phyloP scores from a whole-genome alignment of 768 basidiomycete species.

The Gymnopilus dilepis region DNA sequence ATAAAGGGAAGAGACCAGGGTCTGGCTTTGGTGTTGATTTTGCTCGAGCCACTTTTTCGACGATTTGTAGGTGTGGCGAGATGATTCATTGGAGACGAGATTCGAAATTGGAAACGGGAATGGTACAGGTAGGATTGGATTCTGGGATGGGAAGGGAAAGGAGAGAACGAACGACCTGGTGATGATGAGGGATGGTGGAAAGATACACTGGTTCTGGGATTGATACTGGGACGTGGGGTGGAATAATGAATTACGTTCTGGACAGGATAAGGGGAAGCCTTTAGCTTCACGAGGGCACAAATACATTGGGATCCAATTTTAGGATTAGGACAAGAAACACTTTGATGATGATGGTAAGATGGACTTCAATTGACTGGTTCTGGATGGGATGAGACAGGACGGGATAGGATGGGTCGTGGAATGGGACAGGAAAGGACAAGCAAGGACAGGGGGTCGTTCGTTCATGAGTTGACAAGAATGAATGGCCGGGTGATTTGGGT shows the following conservation, averaged over 20 bases:
- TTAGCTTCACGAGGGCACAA: background rate
- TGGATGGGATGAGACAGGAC: background rate
- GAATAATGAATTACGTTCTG: slow-evolving; percentile 1
- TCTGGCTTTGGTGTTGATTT: too few species aligned
- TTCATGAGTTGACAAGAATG: background rate
- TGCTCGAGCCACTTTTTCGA: too few species aligned
- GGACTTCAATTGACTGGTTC: background rate
- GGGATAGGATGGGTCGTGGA: slow-evolving; percentile 4
- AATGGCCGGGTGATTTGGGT: background rate
- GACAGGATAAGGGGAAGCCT: background rate
- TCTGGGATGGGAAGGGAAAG: too few species aligned
- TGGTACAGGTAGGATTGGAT: background rate
- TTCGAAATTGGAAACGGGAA: slow-evolving; percentile 1
- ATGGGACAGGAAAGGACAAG: background rate
- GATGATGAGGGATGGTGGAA: slow-evolving; percentile 7
- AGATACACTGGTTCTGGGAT: background rate
- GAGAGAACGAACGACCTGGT: slow-evolving; percentile 2
- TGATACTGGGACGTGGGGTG: background rate
- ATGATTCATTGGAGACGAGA: background rate
- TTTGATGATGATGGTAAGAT: too few species aligned
- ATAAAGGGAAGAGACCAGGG: too few species aligned
- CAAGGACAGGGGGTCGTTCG: background rate
- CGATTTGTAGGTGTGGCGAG: too few species aligned
- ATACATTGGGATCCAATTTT: slow-evolving; percentile 2
- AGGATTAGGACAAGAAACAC: background rate